phyloP scores from a whole-genome alignment of 1,139 yeast species.

The Yamadazyma blattariae region DNA sequence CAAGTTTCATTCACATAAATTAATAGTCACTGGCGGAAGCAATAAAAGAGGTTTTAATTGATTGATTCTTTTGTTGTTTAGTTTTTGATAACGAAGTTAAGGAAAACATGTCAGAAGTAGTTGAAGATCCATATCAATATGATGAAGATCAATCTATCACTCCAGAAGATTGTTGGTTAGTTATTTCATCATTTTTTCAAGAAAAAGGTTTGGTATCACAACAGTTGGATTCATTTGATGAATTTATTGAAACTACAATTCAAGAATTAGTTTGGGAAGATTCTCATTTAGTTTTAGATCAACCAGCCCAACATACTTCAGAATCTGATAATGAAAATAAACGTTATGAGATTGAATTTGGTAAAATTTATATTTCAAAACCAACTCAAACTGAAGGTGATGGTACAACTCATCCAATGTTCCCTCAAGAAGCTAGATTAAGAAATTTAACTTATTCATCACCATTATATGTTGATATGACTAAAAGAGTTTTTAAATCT shows the following conservation, averaged over 20 bases:
- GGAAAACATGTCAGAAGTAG: slow-evolving; percentile 14
- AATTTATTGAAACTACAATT: slow-evolving; percentile 92
- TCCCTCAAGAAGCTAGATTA: slow-evolving; percentile 96
- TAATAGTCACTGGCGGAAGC: too few relatives aligned
- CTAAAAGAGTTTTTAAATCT: slow-evolving; percentile 82
- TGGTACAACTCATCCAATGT: slow-evolving; percentile 98
- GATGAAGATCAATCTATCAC: slow-evolving; percentile 75
- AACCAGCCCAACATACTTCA: slow-evolving; percentile 96
- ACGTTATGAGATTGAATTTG: slow-evolving; percentile 93
- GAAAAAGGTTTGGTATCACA: slow-evolving; percentile 97
- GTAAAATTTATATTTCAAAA: slow-evolving; percentile 91
- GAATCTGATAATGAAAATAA: slow-evolving; percentile 86
- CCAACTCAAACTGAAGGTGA: slow-evolving; percentile 99
- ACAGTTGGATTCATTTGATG: slow-evolving; percentile 97
- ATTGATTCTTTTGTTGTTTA: too few relatives aligned
- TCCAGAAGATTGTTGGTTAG: slow-evolving; percentile 99
- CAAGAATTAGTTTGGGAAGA: slow-evolving; percentile 98
- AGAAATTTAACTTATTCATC: slow-evolving; percentile 95
- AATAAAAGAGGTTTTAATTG: too few relatives aligned
- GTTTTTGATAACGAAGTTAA: too few relatives aligned
- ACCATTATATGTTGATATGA: slow-evolving; percentile 94
- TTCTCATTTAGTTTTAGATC: slow-evolving; percentile 88
- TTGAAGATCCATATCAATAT: slow-evolving; percentile 62
- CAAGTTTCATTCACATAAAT: too few relatives aligned
- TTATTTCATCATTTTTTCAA: slow-evolving; percentile 91